Conservation (phyloP, 306 rosid genomes). For the Alnus glutinosa region DNA sequence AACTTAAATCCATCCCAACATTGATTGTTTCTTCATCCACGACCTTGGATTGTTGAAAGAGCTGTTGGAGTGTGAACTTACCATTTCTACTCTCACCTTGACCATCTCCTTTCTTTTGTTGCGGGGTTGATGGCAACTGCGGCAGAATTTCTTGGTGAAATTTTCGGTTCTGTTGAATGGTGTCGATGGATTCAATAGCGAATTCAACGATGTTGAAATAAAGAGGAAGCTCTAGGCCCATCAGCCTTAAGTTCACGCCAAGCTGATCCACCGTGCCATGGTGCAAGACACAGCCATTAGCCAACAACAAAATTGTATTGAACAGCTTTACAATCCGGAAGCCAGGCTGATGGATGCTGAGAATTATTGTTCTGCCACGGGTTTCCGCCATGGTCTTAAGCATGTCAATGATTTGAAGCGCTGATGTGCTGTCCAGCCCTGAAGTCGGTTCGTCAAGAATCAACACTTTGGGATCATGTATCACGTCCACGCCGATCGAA, state of each 20-base stretch:
- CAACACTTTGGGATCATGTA: slow-evolving; percentile 82
- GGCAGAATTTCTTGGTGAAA: slow-evolving; percentile 26
- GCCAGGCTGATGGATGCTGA: slow-evolving; percentile 93
- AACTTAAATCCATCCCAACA: slow-evolving; percentile 29
- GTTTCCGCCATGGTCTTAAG: slow-evolving; percentile 82
- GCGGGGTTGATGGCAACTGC: slow-evolving; percentile 30
- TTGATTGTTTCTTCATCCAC: slow-evolving; percentile 54
- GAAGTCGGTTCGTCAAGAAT: slow-evolving; percentile 97
- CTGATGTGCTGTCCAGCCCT: slow-evolving; percentile 90
- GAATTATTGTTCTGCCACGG: slow-evolving; percentile 65
- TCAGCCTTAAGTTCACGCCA: slow-evolving; percentile 51
- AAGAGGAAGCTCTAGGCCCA: slow-evolving; percentile 83
- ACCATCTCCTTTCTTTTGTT: slow-evolving; percentile 35
- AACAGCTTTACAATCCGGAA: slow-evolving; percentile 80
- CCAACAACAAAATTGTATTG: slow-evolving; percentile 64
- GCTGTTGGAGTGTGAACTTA: slow-evolving; percentile 78
- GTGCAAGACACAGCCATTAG: slow-evolving; percentile 74
- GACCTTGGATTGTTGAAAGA: slow-evolving; percentile 80
- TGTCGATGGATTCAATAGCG: slow-evolving; percentile 78
- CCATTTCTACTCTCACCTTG: slow-evolving; percentile 10
- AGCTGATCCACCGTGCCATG: slow-evolving; percentile 80
- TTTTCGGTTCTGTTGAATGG: slow-evolving; percentile 47
- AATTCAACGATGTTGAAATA: slow-evolving; percentile 79
- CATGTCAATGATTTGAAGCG: slow-evolving; percentile 84
- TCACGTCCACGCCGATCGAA: slow-evolving; percentile 90